Conservation (phyloP, 179 eudicot species). For the Patellifolia procumbens region DNA sequence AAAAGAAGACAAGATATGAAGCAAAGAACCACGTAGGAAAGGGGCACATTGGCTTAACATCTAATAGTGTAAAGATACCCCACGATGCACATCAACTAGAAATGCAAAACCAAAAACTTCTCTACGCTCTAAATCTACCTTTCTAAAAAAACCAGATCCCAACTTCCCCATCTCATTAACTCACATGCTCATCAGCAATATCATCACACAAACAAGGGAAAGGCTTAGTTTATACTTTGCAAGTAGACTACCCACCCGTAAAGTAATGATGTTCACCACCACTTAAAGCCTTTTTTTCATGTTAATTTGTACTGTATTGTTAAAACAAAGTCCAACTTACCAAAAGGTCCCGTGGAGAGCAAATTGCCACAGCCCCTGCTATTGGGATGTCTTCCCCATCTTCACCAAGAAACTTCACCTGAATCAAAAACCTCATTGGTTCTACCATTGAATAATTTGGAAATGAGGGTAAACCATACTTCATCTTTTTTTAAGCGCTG, state of each 20-base stretch:
- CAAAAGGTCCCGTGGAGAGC: constrained; percentile 99
- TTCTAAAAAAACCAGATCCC: not conserved
- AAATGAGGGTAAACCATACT: not conserved
- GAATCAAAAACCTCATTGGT: constrained; percentile 17
- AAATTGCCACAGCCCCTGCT: constrained; percentile 89
- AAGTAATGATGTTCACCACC: constrained; percentile 10
- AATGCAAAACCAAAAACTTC: not conserved
- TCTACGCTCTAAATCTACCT: not conserved
- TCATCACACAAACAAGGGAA: not conserved
- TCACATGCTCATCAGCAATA: not conserved
- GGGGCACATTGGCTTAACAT: not conserved
- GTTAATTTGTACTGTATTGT: not conserved
- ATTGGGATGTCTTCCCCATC: constrained; percentile 77
- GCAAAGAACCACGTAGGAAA: not conserved
- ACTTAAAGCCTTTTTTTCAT: not conserved
- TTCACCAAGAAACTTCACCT: constrained; percentile 96
- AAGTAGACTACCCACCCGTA: not conserved
- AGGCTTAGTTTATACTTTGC: not conserved
- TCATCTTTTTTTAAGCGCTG: too few species aligned
- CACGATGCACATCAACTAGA: not conserved
- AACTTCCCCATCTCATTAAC: not conserved
- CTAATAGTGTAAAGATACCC: not conserved
- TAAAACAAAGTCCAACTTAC: constrained; percentile 45
- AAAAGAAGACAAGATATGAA: not conserved
- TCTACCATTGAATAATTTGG: constrained; percentile 4